Conservation (phyloP, 305 asterid species). For the Petunia hybrid region DNA sequence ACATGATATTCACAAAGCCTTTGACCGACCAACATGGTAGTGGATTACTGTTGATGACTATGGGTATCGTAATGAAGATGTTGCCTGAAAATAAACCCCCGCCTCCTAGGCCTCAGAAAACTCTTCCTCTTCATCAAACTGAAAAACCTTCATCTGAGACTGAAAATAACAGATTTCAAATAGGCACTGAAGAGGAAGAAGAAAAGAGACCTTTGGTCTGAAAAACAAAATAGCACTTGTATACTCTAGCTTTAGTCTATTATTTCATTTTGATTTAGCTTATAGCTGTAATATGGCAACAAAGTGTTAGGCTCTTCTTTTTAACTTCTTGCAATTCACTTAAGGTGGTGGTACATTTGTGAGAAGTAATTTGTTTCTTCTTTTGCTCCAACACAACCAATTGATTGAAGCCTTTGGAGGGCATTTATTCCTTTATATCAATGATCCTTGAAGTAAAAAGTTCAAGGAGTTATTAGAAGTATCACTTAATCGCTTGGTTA, state of each 20-base stretch:
- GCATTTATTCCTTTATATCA: too few species aligned
- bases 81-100: constrained; percentile 64
- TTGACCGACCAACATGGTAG: constrained; percentile 73
- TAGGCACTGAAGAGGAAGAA: constrained; percentile 61
- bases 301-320: not conserved
- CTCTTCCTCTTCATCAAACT: constrained; percentile 13
- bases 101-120: constrained; percentile 34
- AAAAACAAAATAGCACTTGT: not conserved
- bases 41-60: constrained; percentile 66
- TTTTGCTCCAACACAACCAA: too few species aligned
- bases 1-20: constrained; percentile 77
- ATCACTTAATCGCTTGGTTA: too few species aligned
- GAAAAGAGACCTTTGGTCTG: constrained; percentile 67
- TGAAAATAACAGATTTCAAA: constrained; percentile 44
- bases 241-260: constrained; percentile 22
- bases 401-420: too few species aligned
- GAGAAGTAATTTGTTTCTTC: not conserved
- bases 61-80: constrained; percentile 79
- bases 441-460: too few species aligned
- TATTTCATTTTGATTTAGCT: constrained; percentile 18
- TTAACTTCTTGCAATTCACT: not conserved
- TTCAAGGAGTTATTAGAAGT: too few species aligned
- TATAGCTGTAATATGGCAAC: constrained; percentile 21
- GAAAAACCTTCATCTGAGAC: constrained; percentile 28
- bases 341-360: not conserved